These are phyloP conservation scores for Bassia scoparia DNA, from an alignment of 148 eudicot species.

Conservation along the genomic window DNA sequence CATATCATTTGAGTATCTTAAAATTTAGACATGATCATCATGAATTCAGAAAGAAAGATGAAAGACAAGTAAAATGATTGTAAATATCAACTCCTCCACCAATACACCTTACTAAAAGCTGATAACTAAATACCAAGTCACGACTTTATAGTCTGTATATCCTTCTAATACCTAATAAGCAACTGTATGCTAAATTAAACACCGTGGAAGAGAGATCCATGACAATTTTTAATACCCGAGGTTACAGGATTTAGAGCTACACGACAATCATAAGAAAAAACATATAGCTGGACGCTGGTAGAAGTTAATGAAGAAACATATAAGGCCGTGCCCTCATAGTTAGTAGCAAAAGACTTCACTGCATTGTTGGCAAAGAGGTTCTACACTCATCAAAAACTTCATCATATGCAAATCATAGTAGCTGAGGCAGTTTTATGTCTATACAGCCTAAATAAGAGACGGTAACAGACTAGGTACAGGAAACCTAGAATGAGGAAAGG, in stretches of 20 bases:
- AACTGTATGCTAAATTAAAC: not conserved
- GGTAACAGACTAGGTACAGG: not conserved
- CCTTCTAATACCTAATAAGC: not conserved
- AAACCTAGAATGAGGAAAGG: not conserved
- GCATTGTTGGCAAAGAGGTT: not conserved
- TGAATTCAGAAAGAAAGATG: not conserved
- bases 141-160: too few species aligned
- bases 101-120: not conserved
- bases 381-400: constrained; percentile 1
- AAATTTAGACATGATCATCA: not conserved
- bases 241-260: not conserved
- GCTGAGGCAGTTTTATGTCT: not conserved
- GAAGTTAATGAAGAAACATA: not conserved
- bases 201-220: not conserved
- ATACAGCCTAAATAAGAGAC: not conserved
- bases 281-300: not conserved
- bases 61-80: not conserved
- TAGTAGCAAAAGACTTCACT: not conserved
- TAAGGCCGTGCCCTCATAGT: not conserved
- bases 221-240: not conserved
- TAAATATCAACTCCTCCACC: not conserved
- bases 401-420: not conserved
- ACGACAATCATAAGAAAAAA: not conserved
- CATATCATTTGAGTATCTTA: not conserved
- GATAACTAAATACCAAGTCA: not conserved